A percentile compares a stretch with the other conserved stretches of the same genome.
These are phyloP conservation scores for Pseudonectria foliicola DNA, from an alignment of 2,329 filamentous ascomycete species.

Conservation along the genomic window DNA sequence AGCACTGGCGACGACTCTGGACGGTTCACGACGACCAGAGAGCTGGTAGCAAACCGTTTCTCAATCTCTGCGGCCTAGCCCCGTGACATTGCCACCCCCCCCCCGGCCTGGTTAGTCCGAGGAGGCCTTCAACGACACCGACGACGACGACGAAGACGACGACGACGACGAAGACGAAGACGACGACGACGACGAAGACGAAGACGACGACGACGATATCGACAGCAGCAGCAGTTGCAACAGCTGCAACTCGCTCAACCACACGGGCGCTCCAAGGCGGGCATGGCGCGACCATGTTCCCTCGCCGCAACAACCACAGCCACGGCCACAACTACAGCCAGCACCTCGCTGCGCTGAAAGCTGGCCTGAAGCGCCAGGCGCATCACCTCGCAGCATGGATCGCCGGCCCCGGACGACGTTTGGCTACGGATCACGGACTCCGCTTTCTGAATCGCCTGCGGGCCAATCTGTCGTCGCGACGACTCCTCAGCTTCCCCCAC, in stretches of 20 bases:
- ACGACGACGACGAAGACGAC: constrained; percentile 7
- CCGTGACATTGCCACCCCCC: no score
- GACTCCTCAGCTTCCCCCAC: constrained; percentile 58
- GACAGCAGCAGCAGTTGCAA: constrained; percentile 3
- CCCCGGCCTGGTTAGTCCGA: no score
- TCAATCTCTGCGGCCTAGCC: no score
- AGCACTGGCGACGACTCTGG: no score
- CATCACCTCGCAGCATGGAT: constrained; percentile 34
- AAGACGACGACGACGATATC: constrained; percentile 16
- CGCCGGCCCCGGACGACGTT: constrained; percentile 32
- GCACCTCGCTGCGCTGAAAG: constrained; percentile 15
- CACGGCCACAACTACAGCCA: constrained; percentile 10
- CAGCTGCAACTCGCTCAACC: not conserved
- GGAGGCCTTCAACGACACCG: no score
- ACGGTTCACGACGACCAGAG: no score
- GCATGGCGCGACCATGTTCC: constrained; percentile 27
- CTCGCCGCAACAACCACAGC: constrained; percentile 14
- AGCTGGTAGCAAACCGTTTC: no score
- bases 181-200: constrained; percentile 18
- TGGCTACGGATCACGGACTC: constrained; percentile 25
- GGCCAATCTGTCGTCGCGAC: constrained; percentile 40
- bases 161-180: constrained; percentile 9
- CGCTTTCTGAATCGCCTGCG: constrained; percentile 22
- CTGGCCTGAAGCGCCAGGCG: constrained; percentile 16
- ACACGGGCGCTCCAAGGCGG: constrained; percentile 5